These are phyloP conservation scores for Coelastrella sp. DNA, from an alignment of 139 green algal genomes.

Conservation along the genomic window DNA sequence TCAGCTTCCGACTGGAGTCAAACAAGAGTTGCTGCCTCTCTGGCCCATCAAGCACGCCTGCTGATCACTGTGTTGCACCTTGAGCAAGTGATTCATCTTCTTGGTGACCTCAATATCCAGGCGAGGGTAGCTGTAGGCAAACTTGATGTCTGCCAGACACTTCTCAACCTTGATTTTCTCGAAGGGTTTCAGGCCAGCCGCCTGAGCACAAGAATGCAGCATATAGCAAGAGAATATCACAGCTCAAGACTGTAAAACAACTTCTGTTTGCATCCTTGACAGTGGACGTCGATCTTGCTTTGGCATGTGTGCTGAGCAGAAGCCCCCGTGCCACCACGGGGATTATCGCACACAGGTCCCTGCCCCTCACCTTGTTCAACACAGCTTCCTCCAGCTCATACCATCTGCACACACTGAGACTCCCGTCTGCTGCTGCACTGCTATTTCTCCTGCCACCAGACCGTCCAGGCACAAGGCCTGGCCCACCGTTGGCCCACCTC, in stretches of 20 bases:
- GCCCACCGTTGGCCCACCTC: slow-evolving; percentile 38
- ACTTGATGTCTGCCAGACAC: slow-evolving; percentile 69
- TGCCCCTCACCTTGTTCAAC: slow-evolving; percentile 30
- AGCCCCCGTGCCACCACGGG: too few relatives aligned
- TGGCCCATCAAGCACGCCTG: too few relatives aligned
- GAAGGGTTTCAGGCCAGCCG: too few relatives aligned
- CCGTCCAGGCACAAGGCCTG: slow-evolving; percentile 48
- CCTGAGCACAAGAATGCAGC: too few relatives aligned
- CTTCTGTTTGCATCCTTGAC: too few relatives aligned
- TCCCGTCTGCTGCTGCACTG: slow-evolving; percentile 21
- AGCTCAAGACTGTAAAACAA: too few relatives aligned
- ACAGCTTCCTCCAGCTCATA: slow-evolving; percentile 60
- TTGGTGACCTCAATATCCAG: slow-evolving; percentile 99
- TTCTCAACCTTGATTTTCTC: neutral
- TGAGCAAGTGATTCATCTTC: slow-evolving; percentile 99
- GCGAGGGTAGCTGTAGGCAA: slow-evolving; percentile 93
- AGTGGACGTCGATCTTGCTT: neutral
- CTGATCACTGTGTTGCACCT: too few relatives aligned
- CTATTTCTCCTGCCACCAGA: slow-evolving; percentile 22
- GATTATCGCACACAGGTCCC: too few relatives aligned
- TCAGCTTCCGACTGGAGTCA: too few relatives aligned
- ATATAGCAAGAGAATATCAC: too few relatives aligned
- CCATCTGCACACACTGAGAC: slow-evolving; percentile 62
- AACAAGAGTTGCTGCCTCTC: too few relatives aligned
- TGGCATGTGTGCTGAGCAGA: too few relatives aligned